Evolutionary conservation across 2,329 filamentous ascomycete genomes (phyloP), one percentile per base, ranked within the genome.

Genomic region (Triangularia setosa): DNA sequence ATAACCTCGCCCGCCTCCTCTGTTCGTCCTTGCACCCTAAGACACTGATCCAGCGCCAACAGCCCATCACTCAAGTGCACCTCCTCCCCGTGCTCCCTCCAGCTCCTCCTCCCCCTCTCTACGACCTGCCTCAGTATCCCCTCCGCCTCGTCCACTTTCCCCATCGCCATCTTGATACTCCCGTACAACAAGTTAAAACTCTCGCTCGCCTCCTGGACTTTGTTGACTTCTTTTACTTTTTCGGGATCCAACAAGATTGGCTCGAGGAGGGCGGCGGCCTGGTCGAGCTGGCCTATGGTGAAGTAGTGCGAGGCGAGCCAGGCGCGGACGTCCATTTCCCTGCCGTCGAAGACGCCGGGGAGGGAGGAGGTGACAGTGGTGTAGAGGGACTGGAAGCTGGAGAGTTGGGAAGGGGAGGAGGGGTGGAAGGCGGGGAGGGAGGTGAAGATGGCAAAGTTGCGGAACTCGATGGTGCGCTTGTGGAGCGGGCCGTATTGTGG

Each of bases 391-490:
- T 65, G 61, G 25, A 59, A 61, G 12, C 48, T 30, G 23, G 33
- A 16, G 24, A 24, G 23, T 4, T 52, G 54, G 9, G 1, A 8
- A 14, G 55, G 27, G 63, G 33, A 55, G 44, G 55, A 30, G n/a
- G 55, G 55, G n/a, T 28, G 28, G 55, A 33, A 30, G 24, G 27
- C n/a, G 55, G 58, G 58, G 11, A 24, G 33, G 57, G 24, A 60
- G 23, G 40, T 57, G 52, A 44, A 60, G 52, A 65, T 65, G 60
- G 40, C 18, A 18, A 65, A 18, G 48, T 33, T 56, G 16, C n/a
- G 16, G 8, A 65, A 30, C 9, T 65, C 64, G 25, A 65, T 57
- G 5, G 60, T 65, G 21, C 60, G 55, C 4, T 53, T 57, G 61
- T 63, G 61, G 9, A 53, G n/a, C 28, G 28, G 28, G 27, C 56